A percentile compares a stretch with the other conserved stretches of the same genome.
These are phyloP conservation scores for Dendrobium nobile DNA, from an alignment of 106 monocot genomes.

Conservation along the genomic window DNA sequence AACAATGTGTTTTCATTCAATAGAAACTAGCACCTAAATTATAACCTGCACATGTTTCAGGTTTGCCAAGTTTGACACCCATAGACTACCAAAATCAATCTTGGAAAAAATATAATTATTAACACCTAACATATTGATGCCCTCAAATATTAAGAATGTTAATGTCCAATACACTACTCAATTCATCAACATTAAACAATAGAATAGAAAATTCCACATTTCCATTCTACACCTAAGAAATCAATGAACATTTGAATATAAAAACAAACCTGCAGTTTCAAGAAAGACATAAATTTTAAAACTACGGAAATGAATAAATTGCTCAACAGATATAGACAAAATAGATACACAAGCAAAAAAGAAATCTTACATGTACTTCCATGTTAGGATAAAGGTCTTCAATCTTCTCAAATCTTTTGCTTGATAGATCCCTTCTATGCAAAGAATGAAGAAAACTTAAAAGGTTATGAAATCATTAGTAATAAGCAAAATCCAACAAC, in stretches of 20 bases:
- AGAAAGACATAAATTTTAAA: neutral
- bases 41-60: neutral
- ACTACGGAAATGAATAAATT: neutral
- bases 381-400: constrained; percentile 52
- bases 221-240: neutral
- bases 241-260: neutral
- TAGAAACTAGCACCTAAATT: neutral
- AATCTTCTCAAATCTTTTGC: constrained; percentile 32
- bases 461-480: neutral
- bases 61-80: neutral
- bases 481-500: neutral
- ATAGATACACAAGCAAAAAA: constrained; percentile 1
- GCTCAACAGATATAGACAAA: neutral
- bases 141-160: neutral
- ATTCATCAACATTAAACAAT: neutral
- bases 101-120: neutral
- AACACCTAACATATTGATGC: neutral
- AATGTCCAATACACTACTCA: neutral
- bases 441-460: neutral
- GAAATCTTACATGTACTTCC: constrained; percentile 53
- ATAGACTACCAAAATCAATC: neutral
- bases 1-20: neutral
- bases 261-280: too few relatives aligned
- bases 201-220: neutral
- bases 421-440: constrained; percentile 25